Conservation (phyloP, 441 rosid species). For the Biscutella laevigata region DNA sequence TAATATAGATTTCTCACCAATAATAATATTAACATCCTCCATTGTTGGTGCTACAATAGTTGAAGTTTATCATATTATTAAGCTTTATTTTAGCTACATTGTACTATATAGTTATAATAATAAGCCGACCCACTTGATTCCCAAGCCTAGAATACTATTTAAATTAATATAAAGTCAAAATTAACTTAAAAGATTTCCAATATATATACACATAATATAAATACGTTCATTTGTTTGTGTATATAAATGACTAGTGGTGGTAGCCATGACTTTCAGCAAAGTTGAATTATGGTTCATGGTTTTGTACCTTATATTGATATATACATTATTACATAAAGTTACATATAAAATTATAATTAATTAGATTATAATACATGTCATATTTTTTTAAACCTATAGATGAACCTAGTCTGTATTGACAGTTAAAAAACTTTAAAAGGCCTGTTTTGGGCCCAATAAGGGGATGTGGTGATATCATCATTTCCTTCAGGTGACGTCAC, state of each 20-base stretch:
- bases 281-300: too few species aligned
- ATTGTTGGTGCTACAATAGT: slow-evolving; percentile 11
- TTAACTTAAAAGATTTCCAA: slow-evolving; percentile 22
- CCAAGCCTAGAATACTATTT: slow-evolving; percentile 5
- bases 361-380: too few species aligned
- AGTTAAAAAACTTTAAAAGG: slow-evolving; percentile 19
- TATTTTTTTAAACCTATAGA: too few species aligned
- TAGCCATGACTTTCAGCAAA: slow-evolving; percentile 22
- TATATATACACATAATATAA: neutral
- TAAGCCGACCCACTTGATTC: slow-evolving; percentile 22
- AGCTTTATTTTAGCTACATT: neutral
- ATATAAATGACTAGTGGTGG: slow-evolving; percentile 10
- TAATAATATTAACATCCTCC: neutral
- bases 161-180: neutral
- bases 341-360: too few species aligned
- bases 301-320: too few species aligned
- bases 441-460: slow-evolving; percentile 19
- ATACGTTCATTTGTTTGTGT: neutral
- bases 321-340: too few species aligned
- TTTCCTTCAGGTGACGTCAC: slow-evolving; percentile 15
- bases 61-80: neutral
- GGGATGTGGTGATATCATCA: neutral
- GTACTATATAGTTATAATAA: neutral
- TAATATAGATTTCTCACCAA: too few species aligned
- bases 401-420: too few species aligned